Base-by-base conservation (phyloP, 495 filamentous ascomycete species). In the Penicillium salamii region DNA sequence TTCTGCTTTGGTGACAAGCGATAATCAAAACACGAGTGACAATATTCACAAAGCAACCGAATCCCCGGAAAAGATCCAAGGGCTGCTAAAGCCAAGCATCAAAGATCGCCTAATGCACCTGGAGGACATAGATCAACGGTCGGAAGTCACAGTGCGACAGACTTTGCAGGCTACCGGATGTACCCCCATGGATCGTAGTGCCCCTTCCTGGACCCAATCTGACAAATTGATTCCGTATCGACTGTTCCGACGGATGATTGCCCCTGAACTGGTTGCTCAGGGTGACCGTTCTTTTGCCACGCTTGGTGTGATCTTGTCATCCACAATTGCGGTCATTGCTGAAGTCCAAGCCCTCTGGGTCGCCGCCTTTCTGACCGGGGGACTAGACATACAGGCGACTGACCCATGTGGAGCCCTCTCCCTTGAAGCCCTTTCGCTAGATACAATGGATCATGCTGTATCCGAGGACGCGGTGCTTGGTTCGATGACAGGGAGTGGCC, bases 311-410 rank as follows among this genome's bases (percentile, higher is more conserved):
- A 50, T 86, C 4, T 66, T 77, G 28, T 78, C 76, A 43, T 79
- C 85, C 26, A 71, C 75, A 8, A 79, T 80, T 29, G 62, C 76
- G 5, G 65, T 80, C 3, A 71, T 80, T 3, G 79, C 84, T 0
- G 82, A 89, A 49, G 63, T 78, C 3, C 84, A 89, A 51, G 82
- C 80, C 4, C 68, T 90, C 6, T 91, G 86, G 87, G 77, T 84
- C 13, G 72, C 71, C 31, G 82, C 82, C 0, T 89, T 78, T 44
- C 43, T 85, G 0, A 67, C 55, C 0, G 63, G 57, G 2, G 55
- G 44, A 5, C 49, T 67, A 1, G 63, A 65, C 19, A 9, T 49
- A 11, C 12, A 3, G 7, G 29, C 28, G 3, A 15, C 50, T 15
- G 13, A 1, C 4, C 4, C 40, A 12, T 6, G n/a, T 15, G 12